A percentile compares a stretch with the other conserved stretches of the same genome.
phyloP scores from a whole-genome alignment of 345 rosid species.

The Euphorbia tirucalli region DNA sequence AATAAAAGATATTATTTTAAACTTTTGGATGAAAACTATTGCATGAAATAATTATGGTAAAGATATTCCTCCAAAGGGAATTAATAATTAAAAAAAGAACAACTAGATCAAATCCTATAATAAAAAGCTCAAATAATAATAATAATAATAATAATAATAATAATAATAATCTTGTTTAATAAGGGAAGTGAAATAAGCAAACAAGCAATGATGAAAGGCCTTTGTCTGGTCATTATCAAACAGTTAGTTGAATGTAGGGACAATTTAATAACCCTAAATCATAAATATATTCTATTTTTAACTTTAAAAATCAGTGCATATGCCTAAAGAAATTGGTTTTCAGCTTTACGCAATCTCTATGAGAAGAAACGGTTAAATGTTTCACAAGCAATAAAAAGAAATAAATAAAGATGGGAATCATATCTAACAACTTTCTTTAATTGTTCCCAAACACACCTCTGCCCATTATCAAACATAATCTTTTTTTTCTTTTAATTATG shows the following conservation, averaged over 20 bases:
- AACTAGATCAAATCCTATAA: too few species aligned
- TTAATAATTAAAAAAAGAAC: too few species aligned
- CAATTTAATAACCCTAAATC: conserved; percentile 12
- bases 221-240: conserved; percentile 18
- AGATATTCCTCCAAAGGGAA: too few species aligned
- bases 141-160: too few species aligned
- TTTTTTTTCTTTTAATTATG: neutral
- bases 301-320: conserved; percentile 8
- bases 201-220: conserved; percentile 12
- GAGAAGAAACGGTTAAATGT: conserved; percentile 3
- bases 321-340: conserved; percentile 16
- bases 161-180: too few species aligned
- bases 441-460: conserved; percentile 10
- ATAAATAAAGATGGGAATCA: neutral
- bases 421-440: conserved; percentile 18
- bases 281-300: neutral
- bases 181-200: conserved; percentile 13
- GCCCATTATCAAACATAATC: conserved; percentile 9
- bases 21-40: too few species aligned
- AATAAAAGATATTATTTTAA: too few species aligned
- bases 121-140: too few species aligned
- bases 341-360: conserved; percentile 32
- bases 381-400: conserved; percentile 25
- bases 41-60: too few species aligned
- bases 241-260: conserved; percentile 30